phyloP scores from a whole-genome alignment of 139 green algal genomes.

The Pleodorina starrii region DNA sequence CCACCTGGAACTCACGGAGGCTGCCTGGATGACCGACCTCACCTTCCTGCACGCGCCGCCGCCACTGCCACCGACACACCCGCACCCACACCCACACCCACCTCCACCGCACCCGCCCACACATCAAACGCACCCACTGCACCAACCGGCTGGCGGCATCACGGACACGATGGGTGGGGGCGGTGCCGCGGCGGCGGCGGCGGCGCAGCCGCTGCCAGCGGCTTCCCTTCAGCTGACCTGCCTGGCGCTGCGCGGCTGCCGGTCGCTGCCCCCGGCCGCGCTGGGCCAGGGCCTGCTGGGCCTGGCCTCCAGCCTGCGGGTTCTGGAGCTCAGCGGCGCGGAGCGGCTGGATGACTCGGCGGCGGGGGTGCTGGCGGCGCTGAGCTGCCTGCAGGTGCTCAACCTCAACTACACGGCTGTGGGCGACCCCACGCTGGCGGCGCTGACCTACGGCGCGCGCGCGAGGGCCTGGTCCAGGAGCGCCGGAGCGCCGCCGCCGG shows the following conservation, averaged over 20 bases:
- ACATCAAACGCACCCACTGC: too few species aligned
- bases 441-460: conserved; percentile 52
- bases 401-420: conserved; percentile 49
- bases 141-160: too few species aligned
- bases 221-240: conserved; percentile 24
- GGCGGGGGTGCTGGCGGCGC: conserved; percentile 35
- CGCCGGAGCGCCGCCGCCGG: not conserved
- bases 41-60: not conserved
- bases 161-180: too few species aligned
- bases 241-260: conserved; percentile 54
- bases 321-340: conserved; percentile 53
- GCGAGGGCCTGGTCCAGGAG: not conserved
- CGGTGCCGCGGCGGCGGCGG: too few species aligned
- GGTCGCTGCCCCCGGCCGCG: not conserved
- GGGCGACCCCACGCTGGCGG: conserved; percentile 46
- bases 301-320: not conserved
- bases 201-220: not conserved
- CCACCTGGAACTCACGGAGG: conserved; percentile 45
- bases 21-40: conserved; percentile 17
- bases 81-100: not conserved
- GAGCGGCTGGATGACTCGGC: conserved; percentile 26
- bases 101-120: too few species aligned
- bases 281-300: conserved; percentile 1
- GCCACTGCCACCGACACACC: not conserved
- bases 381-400: conserved; percentile 20